Conservation (phyloP, 2,329 filamentous ascomycete genomes). For the Boeremia exigua region DNA sequence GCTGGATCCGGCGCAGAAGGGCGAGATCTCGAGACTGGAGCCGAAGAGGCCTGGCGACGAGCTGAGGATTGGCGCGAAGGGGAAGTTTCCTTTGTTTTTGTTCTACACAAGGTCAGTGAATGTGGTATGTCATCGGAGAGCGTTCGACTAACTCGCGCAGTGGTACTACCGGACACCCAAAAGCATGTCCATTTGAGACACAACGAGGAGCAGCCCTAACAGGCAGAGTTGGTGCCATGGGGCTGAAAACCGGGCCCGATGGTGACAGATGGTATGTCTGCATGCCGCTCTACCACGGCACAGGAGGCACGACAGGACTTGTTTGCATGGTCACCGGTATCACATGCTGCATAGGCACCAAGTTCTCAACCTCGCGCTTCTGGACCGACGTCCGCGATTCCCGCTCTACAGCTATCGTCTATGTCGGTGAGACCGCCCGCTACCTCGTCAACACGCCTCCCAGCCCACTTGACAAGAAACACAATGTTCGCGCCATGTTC, state of each 20-base stretch:
- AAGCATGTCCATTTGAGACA: slow-evolving; percentile 69
- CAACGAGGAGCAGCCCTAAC: slow-evolving; percentile 53
- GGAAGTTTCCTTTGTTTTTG: slow-evolving; percentile 64
- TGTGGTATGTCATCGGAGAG: not conserved
- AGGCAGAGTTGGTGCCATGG: slow-evolving; percentile 44
- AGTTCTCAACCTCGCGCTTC: slow-evolving; percentile 73
- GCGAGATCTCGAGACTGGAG: slow-evolving; percentile 56
- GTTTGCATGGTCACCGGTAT: slow-evolving; percentile 61
- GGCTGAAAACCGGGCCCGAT: slow-evolving; percentile 47
- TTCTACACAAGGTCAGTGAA: slow-evolving; percentile 69
- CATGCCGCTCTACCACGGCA: slow-evolving; percentile 81
- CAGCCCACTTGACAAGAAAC: slow-evolving; percentile 64
- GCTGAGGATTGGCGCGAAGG: slow-evolving; percentile 59
- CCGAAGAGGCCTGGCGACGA: slow-evolving; percentile 62
- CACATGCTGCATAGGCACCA: slow-evolving; percentile 68
- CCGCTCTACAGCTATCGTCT: slow-evolving; percentile 72
- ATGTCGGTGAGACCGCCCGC: slow-evolving; percentile 78
- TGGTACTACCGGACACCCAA: slow-evolving; percentile 77
- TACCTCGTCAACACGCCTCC: slow-evolving; percentile 74
- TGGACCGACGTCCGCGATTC: slow-evolving; percentile 75
- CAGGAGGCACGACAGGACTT: slow-evolving; percentile 67
- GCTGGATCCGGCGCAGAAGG: slow-evolving; percentile 58
- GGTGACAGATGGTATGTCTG: slow-evolving; percentile 74
- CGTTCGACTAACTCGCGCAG: slow-evolving; percentile 46
- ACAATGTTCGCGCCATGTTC: slow-evolving; percentile 65